phyloP scores from a whole-genome alignment of 306 rosid species.

The Cicer judaicum region DNA sequence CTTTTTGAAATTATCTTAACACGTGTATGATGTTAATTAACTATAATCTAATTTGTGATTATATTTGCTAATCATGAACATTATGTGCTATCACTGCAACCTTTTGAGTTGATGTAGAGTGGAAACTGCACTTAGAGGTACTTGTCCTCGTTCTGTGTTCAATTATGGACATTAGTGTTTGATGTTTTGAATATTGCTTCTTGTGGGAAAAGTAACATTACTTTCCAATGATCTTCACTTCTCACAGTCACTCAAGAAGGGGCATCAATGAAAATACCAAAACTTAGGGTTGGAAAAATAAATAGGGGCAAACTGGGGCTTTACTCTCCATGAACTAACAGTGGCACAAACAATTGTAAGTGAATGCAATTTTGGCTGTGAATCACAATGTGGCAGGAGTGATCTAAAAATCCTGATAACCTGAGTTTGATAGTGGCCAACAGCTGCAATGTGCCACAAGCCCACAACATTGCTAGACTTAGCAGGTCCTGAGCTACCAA shows the following conservation, averaged over 20 bases:
- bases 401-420: not conserved
- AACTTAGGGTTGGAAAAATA: not conserved
- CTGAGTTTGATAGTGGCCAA: not conserved
- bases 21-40: not conserved
- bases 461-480: not conserved
- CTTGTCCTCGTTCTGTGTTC: constrained; percentile 9
- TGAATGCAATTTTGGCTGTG: not conserved
- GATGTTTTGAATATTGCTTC: constrained; percentile 22
- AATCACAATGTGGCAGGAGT: not conserved
- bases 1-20: not conserved
- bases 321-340: not conserved
- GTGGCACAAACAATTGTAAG: not conserved
- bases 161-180: constrained; percentile 31
- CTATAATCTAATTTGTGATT: not conserved
- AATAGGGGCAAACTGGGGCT: not conserved
- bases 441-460: not conserved
- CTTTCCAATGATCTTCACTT: not conserved
- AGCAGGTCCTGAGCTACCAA: not conserved
- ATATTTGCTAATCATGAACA: constrained; percentile 19
- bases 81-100: not conserved
- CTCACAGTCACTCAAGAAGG: not conserved
- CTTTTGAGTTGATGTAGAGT: constrained; percentile 29
- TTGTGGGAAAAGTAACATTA: constrained; percentile 14
- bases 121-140: constrained; percentile 12
- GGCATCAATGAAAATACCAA: not conserved